Conservation (phyloP, 2,329 filamentous ascomycete species). For the Penicillium rolfsii region DNA sequence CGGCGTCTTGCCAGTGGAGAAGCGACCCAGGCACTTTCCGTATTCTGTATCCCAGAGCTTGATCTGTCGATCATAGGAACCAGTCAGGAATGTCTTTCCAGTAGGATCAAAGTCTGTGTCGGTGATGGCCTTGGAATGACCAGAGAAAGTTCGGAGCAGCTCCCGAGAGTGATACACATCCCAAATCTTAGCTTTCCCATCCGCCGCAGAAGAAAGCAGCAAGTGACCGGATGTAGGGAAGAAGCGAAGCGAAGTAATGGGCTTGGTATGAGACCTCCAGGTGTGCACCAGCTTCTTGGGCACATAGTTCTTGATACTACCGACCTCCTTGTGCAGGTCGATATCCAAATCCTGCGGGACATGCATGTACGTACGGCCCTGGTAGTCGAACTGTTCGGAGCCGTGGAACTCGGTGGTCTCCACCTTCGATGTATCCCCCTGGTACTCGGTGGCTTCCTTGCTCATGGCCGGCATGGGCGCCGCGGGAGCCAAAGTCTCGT, state of each 20-base stretch:
- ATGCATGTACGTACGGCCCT: constrained; percentile 97
- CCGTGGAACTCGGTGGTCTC: constrained; percentile 92
- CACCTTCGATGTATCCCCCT: constrained; percentile 60
- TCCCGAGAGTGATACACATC: constrained; percentile 90
- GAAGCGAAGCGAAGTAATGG: constrained; percentile 86
- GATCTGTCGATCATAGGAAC: constrained; percentile 92
- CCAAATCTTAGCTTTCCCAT: constrained; percentile 90
- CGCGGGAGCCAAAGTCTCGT: constrained; percentile 54
- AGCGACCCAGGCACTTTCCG: constrained; percentile 82
- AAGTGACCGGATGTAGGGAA: constrained; percentile 87
- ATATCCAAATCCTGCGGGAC: constrained; percentile 87
- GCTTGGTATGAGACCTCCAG: constrained; percentile 83
- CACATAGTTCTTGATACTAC: constrained; percentile 83
- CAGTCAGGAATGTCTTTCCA: constrained; percentile 84
- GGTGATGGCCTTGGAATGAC: constrained; percentile 86
- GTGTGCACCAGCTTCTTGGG: constrained; percentile 92
- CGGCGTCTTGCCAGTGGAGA: constrained; percentile 91
- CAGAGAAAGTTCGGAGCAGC: constrained; percentile 85
- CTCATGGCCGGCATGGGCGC: constrained; percentile 53
- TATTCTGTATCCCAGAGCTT: constrained; percentile 99
- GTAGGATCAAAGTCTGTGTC: constrained; percentile 84
- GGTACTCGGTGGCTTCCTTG: constrained; percentile 56
- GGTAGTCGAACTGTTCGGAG: constrained; percentile 82
- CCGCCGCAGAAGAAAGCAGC: constrained; percentile 84
- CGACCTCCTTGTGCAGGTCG: constrained; percentile 78